These are phyloP conservation scores for Cornus suecica DNA, from an alignment of 148 eudicot species.

Conservation along the genomic window DNA sequence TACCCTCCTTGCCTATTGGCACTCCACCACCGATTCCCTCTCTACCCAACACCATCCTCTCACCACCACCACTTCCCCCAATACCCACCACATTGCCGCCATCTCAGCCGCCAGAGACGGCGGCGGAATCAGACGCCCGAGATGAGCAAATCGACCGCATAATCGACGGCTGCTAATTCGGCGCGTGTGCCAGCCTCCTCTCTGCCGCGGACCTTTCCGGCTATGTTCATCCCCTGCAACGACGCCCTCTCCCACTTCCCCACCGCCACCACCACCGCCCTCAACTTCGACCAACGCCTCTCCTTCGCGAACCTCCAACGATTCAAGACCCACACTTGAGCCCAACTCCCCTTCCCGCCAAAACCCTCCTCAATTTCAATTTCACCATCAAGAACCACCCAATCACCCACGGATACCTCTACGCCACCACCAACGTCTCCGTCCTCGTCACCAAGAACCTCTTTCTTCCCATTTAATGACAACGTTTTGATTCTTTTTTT, in stretches of 20 bases:
- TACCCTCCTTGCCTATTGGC: neutral
- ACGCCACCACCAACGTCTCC: conserved; percentile 22
- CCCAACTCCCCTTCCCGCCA: conserved; percentile 44
- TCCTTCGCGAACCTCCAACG: conserved; percentile 37
- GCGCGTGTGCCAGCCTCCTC: conserved; percentile 42
- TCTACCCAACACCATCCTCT: neutral
- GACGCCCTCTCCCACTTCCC: conserved; percentile 24
- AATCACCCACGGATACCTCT: conserved; percentile 43
- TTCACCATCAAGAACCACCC: conserved; percentile 35
- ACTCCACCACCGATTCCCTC: conserved; percentile 1
- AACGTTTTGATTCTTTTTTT: too few species aligned
- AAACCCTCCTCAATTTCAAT: conserved; percentile 28
- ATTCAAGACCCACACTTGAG: conserved; percentile 22
- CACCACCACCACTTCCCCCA: neutral
- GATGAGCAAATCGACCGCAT: conserved; percentile 28
- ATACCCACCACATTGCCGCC: neutral
- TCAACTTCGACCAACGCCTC: conserved; percentile 33
- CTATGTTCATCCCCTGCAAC: conserved; percentile 51
- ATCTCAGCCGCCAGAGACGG: neutral
- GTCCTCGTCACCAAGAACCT: conserved; percentile 53
- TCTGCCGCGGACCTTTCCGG: conserved; percentile 25
- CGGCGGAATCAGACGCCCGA: conserved; percentile 14
- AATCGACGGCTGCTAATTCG: conserved; percentile 44
- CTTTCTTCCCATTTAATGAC: too few species aligned
- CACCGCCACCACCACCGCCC: conserved; percentile 10